These are phyloP conservation scores for Termitomyces sp. DNA, from an alignment of 768 basidiomycete species.

Conservation along the genomic window DNA sequence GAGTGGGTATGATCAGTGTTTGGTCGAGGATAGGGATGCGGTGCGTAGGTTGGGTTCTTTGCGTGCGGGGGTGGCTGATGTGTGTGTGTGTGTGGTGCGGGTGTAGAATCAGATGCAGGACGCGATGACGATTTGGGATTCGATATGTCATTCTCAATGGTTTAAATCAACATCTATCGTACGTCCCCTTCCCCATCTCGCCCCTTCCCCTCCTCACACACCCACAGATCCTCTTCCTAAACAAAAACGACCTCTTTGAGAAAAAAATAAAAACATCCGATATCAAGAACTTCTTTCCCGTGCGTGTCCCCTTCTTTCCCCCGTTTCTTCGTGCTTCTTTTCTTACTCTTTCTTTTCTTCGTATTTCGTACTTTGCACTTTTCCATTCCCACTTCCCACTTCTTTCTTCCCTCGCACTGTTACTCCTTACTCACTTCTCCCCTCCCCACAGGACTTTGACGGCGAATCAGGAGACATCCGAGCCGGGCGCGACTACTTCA, in stretches of 20 bases:
- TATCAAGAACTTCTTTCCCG: conserved; percentile 88
- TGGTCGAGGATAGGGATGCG: conserved; percentile 90
- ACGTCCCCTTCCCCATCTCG: no score
- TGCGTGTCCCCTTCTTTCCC: conserved; percentile 27
- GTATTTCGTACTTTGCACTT: no score
- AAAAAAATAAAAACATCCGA: conserved; percentile 78
- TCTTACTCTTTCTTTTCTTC: no score
- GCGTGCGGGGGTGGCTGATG: no score
- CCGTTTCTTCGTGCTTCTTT: no score
- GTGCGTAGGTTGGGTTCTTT: no score
- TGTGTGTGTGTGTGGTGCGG: neutral
- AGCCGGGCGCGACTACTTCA: conserved; percentile 88
- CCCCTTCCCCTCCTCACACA: no score
- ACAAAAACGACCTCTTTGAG: conserved; percentile 93
- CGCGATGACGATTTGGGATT: conserved; percentile 98
- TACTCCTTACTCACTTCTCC: no score
- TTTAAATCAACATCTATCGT: conserved; percentile 93
- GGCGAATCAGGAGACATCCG: conserved; percentile 70
- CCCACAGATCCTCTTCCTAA: conserved; percentile 96
- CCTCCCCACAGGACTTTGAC: conserved; percentile 59
- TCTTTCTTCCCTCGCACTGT: no score
- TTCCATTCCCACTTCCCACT: no score
- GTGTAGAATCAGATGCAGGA: conserved; percentile 99
- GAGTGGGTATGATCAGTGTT: conserved; percentile 91
- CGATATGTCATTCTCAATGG: conserved; percentile 97